Percentiles rank a stretch among this genome's conserved stretches.
Evolutionary conservation across 2,329 filamentous ascomycete genomes (phyloP).

Genomic region (Neonectria sp.): DNA sequence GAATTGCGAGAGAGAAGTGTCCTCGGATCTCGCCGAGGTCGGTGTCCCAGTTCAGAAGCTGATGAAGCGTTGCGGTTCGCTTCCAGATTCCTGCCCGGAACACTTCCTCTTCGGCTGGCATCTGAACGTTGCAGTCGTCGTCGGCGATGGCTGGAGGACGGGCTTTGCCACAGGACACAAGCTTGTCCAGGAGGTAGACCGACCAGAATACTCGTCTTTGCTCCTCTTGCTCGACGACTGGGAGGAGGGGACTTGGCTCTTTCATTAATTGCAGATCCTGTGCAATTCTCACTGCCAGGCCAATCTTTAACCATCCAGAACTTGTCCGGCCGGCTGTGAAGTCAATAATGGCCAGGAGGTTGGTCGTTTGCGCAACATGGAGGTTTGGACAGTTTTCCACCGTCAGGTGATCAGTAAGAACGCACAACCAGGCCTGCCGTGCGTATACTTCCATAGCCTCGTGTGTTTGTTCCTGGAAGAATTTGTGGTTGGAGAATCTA

Average conservation of each 20-base stretch:
- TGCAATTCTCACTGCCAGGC: slow-evolving; percentile 50
- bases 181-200: slow-evolving; percentile 54
- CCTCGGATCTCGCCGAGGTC: not conserved
- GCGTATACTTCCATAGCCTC: no score
- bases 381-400: no score
- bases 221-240: slow-evolving; percentile 50
- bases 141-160: slow-evolving; percentile 52
- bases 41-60: slow-evolving; percentile 15
- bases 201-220: slow-evolving; percentile 55
- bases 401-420: no score
- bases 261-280: slow-evolving; percentile 53
- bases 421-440: no score
- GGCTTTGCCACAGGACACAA: slow-evolving; percentile 53
- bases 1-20: slow-evolving; percentile 12
- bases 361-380: no score
- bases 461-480: no score
- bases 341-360: no score
- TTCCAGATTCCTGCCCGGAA: slow-evolving; percentile 2
- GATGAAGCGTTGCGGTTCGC: slow-evolving; percentile 12
- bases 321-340: no score
- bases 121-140: slow-evolving; percentile 48
- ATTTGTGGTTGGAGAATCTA: no score
- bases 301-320: slow-evolving; percentile 55
- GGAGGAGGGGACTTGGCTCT: slow-evolving; percentile 43
- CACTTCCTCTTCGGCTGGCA: slow-evolving; percentile 42